phyloP scores from a whole-genome alignment of 176 grass and related monocot genomes.

The Avena eriantha region DNA sequence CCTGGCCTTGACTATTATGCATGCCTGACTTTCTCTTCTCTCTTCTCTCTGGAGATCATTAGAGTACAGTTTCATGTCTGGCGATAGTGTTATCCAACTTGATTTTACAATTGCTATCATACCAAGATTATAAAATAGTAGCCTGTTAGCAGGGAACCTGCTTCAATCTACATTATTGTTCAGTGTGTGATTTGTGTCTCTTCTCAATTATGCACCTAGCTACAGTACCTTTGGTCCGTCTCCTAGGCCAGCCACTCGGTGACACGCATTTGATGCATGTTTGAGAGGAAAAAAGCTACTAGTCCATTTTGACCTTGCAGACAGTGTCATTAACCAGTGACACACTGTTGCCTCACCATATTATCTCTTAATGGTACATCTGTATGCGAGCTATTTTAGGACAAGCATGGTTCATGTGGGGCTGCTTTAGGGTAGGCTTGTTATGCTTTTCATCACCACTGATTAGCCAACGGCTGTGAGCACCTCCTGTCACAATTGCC shows the following conservation, averaged over 20 bases:
- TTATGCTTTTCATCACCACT: slow-evolving; percentile 46
- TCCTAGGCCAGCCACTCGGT: no score
- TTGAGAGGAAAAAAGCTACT: background rate
- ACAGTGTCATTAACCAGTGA: background rate
- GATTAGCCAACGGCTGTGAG: slow-evolving; percentile 51
- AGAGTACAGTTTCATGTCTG: background rate
- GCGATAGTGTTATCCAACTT: background rate
- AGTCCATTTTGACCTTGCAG: background rate
- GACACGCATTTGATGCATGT: no score
- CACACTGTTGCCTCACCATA: background rate
- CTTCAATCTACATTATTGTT: background rate
- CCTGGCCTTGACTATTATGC: background rate
- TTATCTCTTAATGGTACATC: slow-evolving; percentile 4
- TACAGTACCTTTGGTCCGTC: background rate
- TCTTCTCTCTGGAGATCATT: background rate
- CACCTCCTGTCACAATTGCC: slow-evolving; percentile 39
- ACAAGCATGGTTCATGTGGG: slow-evolving; percentile 47
- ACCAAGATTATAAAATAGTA: background rate
- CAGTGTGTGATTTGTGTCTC: background rate
- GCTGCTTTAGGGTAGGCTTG: slow-evolving; percentile 57
- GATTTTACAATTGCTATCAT: background rate
- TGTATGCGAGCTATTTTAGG: slow-evolving; percentile 43
- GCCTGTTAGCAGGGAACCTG: background rate
- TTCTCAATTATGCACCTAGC: slow-evolving; percentile 1
- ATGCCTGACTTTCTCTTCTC: background rate